Evolutionary conservation across 768 basidiomycete genomes (phyloP).

Genomic region (Glaciozyma martinii): DNA sequence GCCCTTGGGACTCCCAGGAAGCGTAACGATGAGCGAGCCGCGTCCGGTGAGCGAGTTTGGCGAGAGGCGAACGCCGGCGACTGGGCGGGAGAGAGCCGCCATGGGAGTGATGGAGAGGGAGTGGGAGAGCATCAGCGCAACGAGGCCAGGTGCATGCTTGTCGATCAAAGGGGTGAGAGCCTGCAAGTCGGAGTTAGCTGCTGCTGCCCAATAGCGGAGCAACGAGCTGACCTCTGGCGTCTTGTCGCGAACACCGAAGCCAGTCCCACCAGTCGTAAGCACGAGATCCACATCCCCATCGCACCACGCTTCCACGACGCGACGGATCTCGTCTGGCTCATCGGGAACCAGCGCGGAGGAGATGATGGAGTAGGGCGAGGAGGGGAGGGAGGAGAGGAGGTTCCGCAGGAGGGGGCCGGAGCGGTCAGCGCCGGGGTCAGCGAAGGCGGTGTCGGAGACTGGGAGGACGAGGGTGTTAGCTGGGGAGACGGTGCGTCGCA

Average conservation of each 20-base stretch:
- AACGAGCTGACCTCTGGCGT: conserved; percentile 63
- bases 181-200: conserved; percentile 31
- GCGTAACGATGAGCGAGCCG: conserved; percentile 60
- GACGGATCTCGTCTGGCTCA: conserved; percentile 50
- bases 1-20: conserved; percentile 78
- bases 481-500: no score
- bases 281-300: conserved; percentile 57
- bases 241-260: conserved; percentile 67
- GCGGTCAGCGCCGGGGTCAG: conserved; percentile 3
- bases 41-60: conserved; percentile 34
- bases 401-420: conserved; percentile 12
- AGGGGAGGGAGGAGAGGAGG: conserved; percentile 1
- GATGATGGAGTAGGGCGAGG: conserved; percentile 2
- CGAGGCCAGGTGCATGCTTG: conserved; percentile 51
- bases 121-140: conserved; percentile 59
- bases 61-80: conserved; percentile 50
- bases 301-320: conserved; percentile 43
- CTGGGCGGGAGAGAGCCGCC: conserved; percentile 71
- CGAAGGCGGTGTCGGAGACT: conserved; percentile 22
- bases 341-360: conserved; percentile 54
- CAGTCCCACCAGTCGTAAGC: conserved; percentile 78
- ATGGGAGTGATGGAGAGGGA: conserved; percentile 68
- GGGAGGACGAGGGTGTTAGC: not conserved
- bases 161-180: conserved; percentile 37
- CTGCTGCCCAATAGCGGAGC: not conserved